Evolutionary conservation across 352 stramenopile species (phyloP), one percentile per base, ranked within the genome.

Genomic region (Halophytophthora batemanensis): DNA sequence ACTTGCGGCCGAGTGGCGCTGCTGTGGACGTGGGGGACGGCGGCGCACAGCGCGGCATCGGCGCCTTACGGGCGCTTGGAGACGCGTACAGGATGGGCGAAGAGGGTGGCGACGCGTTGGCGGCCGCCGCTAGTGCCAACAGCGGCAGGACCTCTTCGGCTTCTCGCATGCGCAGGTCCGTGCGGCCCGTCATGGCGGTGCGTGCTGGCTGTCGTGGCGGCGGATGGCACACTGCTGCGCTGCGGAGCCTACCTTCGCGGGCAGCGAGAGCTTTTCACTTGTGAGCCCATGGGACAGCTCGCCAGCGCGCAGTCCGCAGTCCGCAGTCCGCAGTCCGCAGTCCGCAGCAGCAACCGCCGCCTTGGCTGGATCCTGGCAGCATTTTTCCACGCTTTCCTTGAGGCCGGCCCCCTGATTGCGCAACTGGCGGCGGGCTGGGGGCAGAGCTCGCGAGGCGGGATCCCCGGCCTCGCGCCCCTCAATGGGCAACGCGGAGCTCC

Each of bases 101-200:
- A 12, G 31, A 19, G 22, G 23, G 43, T 2, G 36, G 17, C 11
- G 44, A 54, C 5, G 36, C 37, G 47, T 39, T 51, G 22, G 31
- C 47, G 50, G 52, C 41, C 37, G 60, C 36, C 18, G 44, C 40
- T 4, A 64, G 48, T 10, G 39, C 38, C 29, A 57, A 21, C 8
- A 74, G 41, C 19, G 62, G 56, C 35, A 63, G 51, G 21, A 73
- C 56, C 42, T 71, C 55, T 29, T 72, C 59, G 29, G 63, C 52
- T 45, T 64, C 44, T 36, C 50, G 58, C 61, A 52, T 54, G 37
- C 59, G 46, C 10, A 23, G 10, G 56, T 65, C 18, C 14, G 37
- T 48, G 50, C 50, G 54, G 21, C 64, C 59, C 22, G 59, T 66
- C 59, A 72, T 72, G 17, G 2, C 15, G 2, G 22, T 13, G 7